Evolutionary conservation across 179 eudicot species (phyloP), one percentile per base, ranked within the genome.

Genomic region (Camellia oleifera): DNA sequence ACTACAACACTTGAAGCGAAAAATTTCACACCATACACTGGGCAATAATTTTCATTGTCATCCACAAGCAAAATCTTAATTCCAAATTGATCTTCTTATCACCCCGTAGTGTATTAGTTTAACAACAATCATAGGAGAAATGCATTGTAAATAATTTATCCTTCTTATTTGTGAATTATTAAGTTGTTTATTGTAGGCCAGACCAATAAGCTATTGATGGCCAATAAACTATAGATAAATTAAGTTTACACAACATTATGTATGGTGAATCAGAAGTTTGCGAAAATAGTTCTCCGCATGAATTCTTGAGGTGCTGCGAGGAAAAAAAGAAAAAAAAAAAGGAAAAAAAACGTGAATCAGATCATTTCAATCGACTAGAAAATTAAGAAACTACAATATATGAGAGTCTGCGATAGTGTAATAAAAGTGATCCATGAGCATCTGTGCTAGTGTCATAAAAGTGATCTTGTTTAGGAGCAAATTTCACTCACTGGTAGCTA

Each of bases 301-400:
- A 79, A 76, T 18, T 83, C 80, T 62, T 54, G 66, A 17, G 85
- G 85, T 14, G 85, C 85, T 83, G 82, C 82, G 75, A 75, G 53
- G 62, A 60, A 74, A 48, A 72, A 18, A 3, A 23, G 26, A 23
- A 48, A 20, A n/a, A 4, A 4, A 17, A 64, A 42, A 1, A 9
- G 42, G 5, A 40, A 8, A 7, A 40, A n/a, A 57, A 32, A 5
- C 11, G 70, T 1, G 40, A 45, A 50, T 54, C 46, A 68, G 73
- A 67, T 4, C 50, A 46, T 44, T 54, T 65, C 6, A 42, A 67
- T 15, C 48, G 40, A 17, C 44, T 12, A 20, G 61, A 52, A 53
- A 72, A 10, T 10, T 53, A 1, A 4, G 3, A 9, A 71, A 56
- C n/a, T 4, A 26, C 17, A 18, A 17, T 15, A 45, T 13, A 13